Conservation (phyloP, 1,284 basidiomycete species). For the Rhodotorula sp. region DNA sequence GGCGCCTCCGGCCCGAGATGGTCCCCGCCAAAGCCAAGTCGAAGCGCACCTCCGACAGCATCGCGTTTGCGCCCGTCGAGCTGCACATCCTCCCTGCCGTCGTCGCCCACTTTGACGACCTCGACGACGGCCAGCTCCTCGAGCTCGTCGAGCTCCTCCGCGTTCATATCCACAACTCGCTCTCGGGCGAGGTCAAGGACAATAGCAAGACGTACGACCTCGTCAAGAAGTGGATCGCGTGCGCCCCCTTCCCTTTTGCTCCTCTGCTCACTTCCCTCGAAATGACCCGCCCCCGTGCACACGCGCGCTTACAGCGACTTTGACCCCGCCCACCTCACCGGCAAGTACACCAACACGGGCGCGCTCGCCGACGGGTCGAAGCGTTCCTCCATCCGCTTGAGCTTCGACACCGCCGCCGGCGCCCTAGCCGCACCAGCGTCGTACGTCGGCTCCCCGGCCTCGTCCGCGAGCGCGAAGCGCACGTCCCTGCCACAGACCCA, state of each 20-base stretch:
- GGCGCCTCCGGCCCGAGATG: slow-evolving; percentile 2
- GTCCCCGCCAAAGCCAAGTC: not conserved
- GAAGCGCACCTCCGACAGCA: not conserved
- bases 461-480: not conserved
- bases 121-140: slow-evolving; percentile 15
- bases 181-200: slow-evolving; percentile 25
- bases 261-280: not conserved
- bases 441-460: not conserved
- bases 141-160: slow-evolving; percentile 15
- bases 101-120: not conserved
- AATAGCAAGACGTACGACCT: slow-evolving; percentile 12
- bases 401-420: not conserved
- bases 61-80: slow-evolving; percentile 14
- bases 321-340: not conserved
- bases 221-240: slow-evolving; percentile 15
- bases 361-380: not conserved
- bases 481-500: not conserved
- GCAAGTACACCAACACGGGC: not conserved
- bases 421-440: no score
- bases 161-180: not conserved
- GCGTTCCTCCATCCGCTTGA: not conserved
- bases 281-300: no score
- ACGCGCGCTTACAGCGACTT: not conserved
- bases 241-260: not conserved
- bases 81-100: slow-evolving; percentile 4